Base-by-base conservation (phyloP, 495 filamentous ascomycete genomes). In the Elaphomyces granulatus region DNA sequence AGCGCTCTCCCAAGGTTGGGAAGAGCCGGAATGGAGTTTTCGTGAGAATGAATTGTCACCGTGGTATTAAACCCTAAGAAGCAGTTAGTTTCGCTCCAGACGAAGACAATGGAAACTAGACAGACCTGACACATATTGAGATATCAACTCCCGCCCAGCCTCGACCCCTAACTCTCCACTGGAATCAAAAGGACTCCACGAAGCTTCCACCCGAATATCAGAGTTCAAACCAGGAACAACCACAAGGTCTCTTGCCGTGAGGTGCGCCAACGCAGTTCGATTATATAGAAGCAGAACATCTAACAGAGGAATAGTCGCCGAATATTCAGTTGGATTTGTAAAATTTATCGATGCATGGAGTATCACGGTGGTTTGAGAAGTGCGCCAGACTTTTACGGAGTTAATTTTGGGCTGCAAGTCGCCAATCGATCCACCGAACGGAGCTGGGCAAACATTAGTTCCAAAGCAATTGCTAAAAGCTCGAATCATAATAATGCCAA, bases 261-360 rank as follows among this genome's bases (percentile, higher is more conserved):
- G 74, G 55, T 87, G 80, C 36, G 82, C 90, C 10, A 98, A 60
- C 8, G 78, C 51, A 0, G 81, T 79, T 17, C 62, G 73, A 47
- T 94, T 90, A 53, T 68, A 77, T 19, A 81, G 52, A 21, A 96
- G 51, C 41, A 84, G 67, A 26, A 93, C 63, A 51, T 84, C 83
- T 34, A 82, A 48, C 44, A 77, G 88, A 7, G 90, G 88, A 30
- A 98, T 61, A 15, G 66, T 64, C 0, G 81, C 85, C 17, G 81
- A 77, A 56, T 94, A 94, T 0, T 76, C 63, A 1, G 86, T 92
- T 2, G 90, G 90, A 51, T 98, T 98, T 2, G 81, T 88, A 43
- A 94, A 64, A 52, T 87, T 90, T 41, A 92, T 61, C 15, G 51
- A 60, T 8, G 83, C 78, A 43, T 72, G 63, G 8, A 95, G 55